Evolutionary conservation across 805 yeast species (phyloP).

Genomic region (Metschnikowia anglica): DNA sequence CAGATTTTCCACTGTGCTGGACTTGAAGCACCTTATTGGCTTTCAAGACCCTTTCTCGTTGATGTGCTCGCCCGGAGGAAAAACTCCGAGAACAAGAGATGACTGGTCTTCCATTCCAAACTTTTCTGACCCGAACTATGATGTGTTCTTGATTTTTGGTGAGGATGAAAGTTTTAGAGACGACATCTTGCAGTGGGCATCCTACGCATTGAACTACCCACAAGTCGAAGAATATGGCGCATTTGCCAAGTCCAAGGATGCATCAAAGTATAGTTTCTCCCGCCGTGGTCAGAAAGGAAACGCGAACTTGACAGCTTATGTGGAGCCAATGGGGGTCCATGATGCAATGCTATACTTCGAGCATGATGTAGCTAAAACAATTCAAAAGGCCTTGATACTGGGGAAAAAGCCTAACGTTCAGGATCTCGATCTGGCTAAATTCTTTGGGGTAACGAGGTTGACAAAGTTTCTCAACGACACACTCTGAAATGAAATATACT

Average conservation of each 20-base stretch:
- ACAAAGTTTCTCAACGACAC: conserved; percentile 17
- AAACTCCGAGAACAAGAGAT: conserved; percentile 20
- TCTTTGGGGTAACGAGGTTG: conserved; percentile 16
- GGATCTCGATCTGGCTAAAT: conserved; percentile 15
- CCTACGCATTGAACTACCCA: conserved; percentile 33
- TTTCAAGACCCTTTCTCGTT: conserved; percentile 18
- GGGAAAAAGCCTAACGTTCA: conserved; percentile 13
- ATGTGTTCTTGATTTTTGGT: conserved; percentile 36
- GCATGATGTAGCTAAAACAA: conserved; percentile 6
- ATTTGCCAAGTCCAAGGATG: conserved; percentile 22
- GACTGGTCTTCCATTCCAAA: conserved; percentile 38
- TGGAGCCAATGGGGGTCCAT: conserved; percentile 23
- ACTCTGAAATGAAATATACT: not conserved
- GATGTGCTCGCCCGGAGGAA: conserved; percentile 28
- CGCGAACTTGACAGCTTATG: conserved; percentile 22
- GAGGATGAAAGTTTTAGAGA: conserved; percentile 45
- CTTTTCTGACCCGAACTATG: conserved; percentile 25
- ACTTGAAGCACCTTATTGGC: conserved; percentile 14
- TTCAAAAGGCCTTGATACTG: conserved; percentile 6
- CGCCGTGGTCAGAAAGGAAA: conserved; percentile 19
- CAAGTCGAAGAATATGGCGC: conserved; percentile 27
- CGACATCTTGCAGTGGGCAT: conserved; percentile 37
- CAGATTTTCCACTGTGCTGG: conserved; percentile 9
- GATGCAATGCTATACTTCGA: conserved; percentile 22
- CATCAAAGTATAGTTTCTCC: conserved; percentile 24